Evolutionary conservation across 352 stramenopile species (phyloP), one percentile per base, ranked within the genome.

Genomic region (Phytophthora syringae): DNA sequence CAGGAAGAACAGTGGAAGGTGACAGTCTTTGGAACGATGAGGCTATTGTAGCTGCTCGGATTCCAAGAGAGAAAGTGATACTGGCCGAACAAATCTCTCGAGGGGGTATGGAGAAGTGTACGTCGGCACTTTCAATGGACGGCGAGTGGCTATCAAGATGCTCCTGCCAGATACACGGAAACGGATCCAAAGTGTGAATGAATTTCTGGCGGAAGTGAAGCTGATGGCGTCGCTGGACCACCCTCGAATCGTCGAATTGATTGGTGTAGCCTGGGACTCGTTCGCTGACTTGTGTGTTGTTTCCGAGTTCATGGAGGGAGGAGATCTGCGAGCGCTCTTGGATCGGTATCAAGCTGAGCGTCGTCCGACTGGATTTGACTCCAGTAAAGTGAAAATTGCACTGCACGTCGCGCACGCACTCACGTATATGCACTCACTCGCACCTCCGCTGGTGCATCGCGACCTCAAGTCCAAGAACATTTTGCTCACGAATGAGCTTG

Each of bases 261-360:
- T 88, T 24, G 81, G 79, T 2, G 79, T 88, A 7, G 79, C 79
- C 12, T 90, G 80, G 75, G 72, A 78, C 36, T 75, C 66, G 7
- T 49, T 75, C 27, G 64, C 45, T 7, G 70, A 78, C 48, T 44
- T 77, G 30, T 84, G 77, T 27, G 68, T 78, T 5, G 65, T 85
- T 22, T 63, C 64, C 5, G 67, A 85, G 39, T 79, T 67, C 43
- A 76, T 83, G 63, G 67, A 77, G 7, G 55, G 65, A 9, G 76
- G 76, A 21, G 74, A 83, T 27, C 40, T 82, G 15, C 58, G 69
- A 30, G 53, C 60, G 5, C 44, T 80, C 10, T 55, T 83, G 48
- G 61, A 62, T 21, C 18, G 54, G 30, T 75, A 57, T 32, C 40
- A 68, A 22, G 36, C 3, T 12, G 52, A 58, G 6, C 28, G 25